Evolutionary conservation across 140 eudicot genomes (phyloP).

Genomic region (Stevia rebaudiana): DNA sequence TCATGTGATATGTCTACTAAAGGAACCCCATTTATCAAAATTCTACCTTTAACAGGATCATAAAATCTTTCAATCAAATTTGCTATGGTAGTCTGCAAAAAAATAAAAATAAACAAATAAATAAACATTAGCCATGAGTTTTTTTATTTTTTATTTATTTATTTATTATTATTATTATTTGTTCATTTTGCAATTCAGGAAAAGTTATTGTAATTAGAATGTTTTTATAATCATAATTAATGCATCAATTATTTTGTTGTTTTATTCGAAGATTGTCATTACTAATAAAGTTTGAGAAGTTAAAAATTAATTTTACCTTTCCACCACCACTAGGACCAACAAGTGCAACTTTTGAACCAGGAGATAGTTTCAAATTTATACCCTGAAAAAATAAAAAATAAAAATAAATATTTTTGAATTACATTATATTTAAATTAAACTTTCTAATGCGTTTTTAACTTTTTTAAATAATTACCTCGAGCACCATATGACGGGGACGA

Average conservation of each 20-base stretch:
- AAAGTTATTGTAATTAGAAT: background rate
- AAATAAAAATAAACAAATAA: background rate
- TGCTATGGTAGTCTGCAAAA: constrained; percentile 83
- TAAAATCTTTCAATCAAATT: constrained; percentile 86
- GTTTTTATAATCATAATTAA: background rate
- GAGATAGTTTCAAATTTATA: constrained; percentile 56
- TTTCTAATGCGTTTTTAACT: background rate
- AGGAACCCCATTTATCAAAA: constrained; percentile 74
- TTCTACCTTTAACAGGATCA: constrained; percentile 70
- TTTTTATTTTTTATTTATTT: too few relatives aligned
- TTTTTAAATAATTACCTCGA: constrained; percentile 45
- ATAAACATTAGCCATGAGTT: background rate
- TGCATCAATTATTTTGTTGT: background rate
- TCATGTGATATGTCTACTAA: constrained; percentile 72
- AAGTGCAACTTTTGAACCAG: constrained; percentile 88
- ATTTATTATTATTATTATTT: too few relatives aligned
- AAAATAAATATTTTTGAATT: constrained; percentile 2
- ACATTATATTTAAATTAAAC: background rate
- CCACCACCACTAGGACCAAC: constrained; percentile 99
- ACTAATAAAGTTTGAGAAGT: background rate
- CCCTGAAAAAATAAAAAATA: constrained; percentile 49
- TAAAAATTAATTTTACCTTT: constrained; percentile 41
- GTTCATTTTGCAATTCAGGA: too few relatives aligned
- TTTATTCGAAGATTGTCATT: background rate
- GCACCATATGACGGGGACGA: constrained; percentile 81